phyloP scores from a whole-genome alignment of 768 basidiomycete genomes.

The Basidioascus undulatus region DNA sequence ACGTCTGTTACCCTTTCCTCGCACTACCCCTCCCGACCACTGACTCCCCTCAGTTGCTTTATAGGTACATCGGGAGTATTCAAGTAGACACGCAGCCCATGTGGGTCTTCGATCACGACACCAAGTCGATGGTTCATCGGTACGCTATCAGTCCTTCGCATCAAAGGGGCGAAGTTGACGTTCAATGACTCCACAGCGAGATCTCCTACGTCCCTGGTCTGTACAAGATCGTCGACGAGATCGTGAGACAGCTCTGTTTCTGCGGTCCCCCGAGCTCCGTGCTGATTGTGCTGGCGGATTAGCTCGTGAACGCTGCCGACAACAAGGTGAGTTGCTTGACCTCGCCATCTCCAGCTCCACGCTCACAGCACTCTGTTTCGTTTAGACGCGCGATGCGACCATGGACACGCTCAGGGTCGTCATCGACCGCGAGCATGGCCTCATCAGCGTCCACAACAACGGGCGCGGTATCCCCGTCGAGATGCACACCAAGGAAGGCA shows the following conservation, averaged over 20 bases:
- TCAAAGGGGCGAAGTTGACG: too few species aligned
- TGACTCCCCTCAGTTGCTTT: too few species aligned
- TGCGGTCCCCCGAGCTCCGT: too few species aligned
- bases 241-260: too few species aligned
- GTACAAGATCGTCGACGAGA: slow-evolving; percentile 98
- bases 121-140: slow-evolving; percentile 56
- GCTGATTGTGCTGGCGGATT: too few species aligned
- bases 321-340: slow-evolving; percentile 51
- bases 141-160: too few species aligned
- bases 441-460: slow-evolving; percentile 85
- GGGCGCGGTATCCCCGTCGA: slow-evolving; percentile 92
- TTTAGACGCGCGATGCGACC: slow-evolving; percentile 62
- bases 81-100: slow-evolving; percentile 64
- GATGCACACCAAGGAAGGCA: slow-evolving; percentile 73
- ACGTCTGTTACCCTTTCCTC: too few species aligned
- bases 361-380: background rate
- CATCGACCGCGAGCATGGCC: slow-evolving; percentile 57
- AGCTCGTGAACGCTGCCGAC: slow-evolving; percentile 95
- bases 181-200: slow-evolving; percentile 13
- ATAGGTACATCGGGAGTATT: slow-evolving; percentile 94
- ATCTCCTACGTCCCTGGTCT: slow-evolving; percentile 81
- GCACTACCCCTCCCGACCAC: too few species aligned
- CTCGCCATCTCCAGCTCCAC: background rate
- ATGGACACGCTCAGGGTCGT: slow-evolving; percentile 84
- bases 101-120: slow-evolving; percentile 79